Evolutionary conservation across 2,329 filamentous ascomycete species (phyloP).

Genomic region (Ophiostoma perfectum): DNA sequence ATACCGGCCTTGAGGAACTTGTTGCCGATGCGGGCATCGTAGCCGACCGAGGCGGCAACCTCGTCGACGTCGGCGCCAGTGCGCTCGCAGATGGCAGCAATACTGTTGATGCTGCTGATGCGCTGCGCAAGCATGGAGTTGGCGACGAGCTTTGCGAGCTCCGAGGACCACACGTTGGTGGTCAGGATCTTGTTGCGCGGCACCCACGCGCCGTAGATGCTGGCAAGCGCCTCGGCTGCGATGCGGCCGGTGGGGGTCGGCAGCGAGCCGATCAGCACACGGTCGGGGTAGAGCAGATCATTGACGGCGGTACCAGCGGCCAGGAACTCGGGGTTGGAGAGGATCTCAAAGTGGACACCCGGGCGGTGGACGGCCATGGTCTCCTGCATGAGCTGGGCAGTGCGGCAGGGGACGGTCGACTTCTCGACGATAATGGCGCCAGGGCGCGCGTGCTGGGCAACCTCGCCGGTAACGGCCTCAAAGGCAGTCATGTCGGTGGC

Average conservation of each 20-base stretch:
- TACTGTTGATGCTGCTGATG: conserved; percentile 74
- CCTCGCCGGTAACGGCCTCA: conserved; percentile 61
- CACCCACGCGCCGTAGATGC: conserved; percentile 68
- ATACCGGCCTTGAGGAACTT: conserved; percentile 70
- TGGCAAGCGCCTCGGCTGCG: conserved; percentile 59
- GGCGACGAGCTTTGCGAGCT: conserved; percentile 71
- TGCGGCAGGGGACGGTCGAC: conserved; percentile 71
- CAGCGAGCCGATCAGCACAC: conserved; percentile 68
- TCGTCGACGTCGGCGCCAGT: conserved; percentile 72
- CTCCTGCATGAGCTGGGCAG: conserved; percentile 62
- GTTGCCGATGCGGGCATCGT: conserved; percentile 65
- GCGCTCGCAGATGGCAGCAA: conserved; percentile 73
- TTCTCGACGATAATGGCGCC: conserved; percentile 76
- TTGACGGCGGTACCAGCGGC: conserved; percentile 70
- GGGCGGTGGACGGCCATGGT: conserved; percentile 58
- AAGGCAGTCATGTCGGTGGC: conserved; percentile 69
- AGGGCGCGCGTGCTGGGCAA: conserved; percentile 60
- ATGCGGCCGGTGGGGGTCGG: conserved; percentile 53
- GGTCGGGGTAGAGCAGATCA: conserved; percentile 65
- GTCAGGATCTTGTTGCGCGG: conserved; percentile 60
- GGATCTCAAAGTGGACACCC: conserved; percentile 63
- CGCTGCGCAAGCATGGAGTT: conserved; percentile 78
- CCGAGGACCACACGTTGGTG: conserved; percentile 71
- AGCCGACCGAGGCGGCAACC: conserved; percentile 60
- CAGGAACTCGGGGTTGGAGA: conserved; percentile 78